Conservation (phyloP, 768 basidiomycete species). For the Tulasnella calospora region DNA sequence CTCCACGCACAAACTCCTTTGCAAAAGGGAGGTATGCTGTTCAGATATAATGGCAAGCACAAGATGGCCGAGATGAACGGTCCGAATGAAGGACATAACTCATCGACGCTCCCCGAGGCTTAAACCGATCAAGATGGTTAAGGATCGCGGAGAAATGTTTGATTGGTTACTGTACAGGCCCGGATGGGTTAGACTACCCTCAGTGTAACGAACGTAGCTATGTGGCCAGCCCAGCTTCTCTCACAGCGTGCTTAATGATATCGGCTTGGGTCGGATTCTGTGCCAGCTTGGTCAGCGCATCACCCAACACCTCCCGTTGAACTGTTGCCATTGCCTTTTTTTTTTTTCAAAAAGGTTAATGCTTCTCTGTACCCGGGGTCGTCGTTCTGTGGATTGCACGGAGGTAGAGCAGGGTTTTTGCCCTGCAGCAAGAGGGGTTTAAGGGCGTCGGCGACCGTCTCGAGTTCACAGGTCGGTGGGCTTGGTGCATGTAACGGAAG, state of each 20-base stretch:
- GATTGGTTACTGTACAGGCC: constrained; percentile 69
- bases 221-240: constrained; percentile 55
- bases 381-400: constrained; percentile 14
- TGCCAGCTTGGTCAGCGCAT: constrained; percentile 87
- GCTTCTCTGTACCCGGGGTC: constrained; percentile 85
- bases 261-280: constrained; percentile 94
- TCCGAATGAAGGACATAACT: constrained; percentile 32
- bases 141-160: constrained; percentile 87
- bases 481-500: too few species aligned
- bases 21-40: constrained; percentile 6
- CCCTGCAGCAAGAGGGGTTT: neutral
- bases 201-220: neutral
- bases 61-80: neutral
- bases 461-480: too few species aligned
- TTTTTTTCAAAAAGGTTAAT: constrained; percentile 96
- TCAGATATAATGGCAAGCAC: neutral
- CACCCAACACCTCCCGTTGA: constrained; percentile 81
- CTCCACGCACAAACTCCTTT: constrained; percentile 99
- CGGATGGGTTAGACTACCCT: neutral
- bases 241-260: constrained; percentile 66
- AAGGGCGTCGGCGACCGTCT: too few species aligned
- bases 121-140: constrained; percentile 93
- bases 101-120: constrained; percentile 91
- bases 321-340: constrained; percentile 85
- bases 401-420: neutral